Conservation (phyloP, 164 flowering plant genomes). For the Pachysandra terminalis region DNA sequence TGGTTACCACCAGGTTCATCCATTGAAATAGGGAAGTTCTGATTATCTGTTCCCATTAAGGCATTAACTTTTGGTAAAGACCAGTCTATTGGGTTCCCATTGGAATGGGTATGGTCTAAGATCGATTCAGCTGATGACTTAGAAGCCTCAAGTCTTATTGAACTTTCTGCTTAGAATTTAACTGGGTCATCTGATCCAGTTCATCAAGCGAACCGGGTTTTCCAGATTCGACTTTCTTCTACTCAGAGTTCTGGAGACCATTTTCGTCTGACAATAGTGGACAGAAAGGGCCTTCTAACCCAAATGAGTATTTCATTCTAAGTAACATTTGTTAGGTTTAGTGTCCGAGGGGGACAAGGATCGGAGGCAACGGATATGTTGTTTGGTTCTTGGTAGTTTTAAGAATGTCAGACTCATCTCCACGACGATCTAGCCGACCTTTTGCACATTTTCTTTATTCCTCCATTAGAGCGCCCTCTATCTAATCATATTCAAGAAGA, state of each 20-base stretch:
- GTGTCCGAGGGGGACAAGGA: constrained; percentile 20
- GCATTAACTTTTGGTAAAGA: no score
- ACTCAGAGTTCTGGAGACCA: not conserved
- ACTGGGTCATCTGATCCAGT: not conserved
- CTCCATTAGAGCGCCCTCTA: constrained; percentile 12
- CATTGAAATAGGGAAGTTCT: not conserved
- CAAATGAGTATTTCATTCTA: not conserved
- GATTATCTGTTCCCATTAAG: not conserved
- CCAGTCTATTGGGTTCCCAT: not conserved
- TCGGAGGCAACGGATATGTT: constrained; percentile 22
- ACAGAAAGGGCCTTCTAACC: not conserved
- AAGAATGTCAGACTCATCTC: constrained; percentile 28
- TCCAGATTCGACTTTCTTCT: not conserved
- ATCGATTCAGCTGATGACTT: no score
- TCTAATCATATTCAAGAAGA: constrained; percentile 18
- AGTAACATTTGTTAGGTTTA: constrained; percentile 12
- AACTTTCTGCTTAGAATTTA: no score
- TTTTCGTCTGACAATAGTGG: not conserved
- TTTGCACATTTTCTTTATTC: constrained; percentile 2
- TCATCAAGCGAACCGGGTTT: not conserved
- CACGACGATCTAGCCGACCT: constrained; percentile 49
- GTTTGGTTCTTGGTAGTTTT: constrained; percentile 19
- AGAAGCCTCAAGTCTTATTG: not conserved
- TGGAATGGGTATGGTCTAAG: not conserved
- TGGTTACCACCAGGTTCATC: not conserved